phyloP scores from a whole-genome alignment of 352 stramenopile species.

The Halophytophthora batemanensis region DNA sequence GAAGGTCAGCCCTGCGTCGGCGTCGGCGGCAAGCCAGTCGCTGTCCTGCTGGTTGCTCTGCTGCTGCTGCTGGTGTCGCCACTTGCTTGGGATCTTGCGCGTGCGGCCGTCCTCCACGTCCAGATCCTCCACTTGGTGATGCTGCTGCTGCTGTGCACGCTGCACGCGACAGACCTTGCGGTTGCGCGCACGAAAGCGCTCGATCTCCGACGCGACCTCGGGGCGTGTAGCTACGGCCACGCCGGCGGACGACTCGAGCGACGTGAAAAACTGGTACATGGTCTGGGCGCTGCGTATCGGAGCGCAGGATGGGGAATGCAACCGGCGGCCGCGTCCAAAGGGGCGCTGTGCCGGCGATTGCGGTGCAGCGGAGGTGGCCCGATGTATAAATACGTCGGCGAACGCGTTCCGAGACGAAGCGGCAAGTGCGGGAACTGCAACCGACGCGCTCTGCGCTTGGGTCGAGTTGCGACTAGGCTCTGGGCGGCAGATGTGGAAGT shows the following conservation, averaged over 20 bases:
- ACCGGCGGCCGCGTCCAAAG: neutral
- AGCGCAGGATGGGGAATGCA: constrained; percentile 8
- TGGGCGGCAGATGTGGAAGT: too few species aligned
- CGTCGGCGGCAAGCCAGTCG: constrained; percentile 13
- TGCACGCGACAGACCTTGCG: constrained; percentile 31
- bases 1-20: constrained; percentile 22
- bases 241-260: neutral
- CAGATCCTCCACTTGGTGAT: constrained; percentile 17
- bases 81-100: constrained; percentile 36
- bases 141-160: constrained; percentile 7
- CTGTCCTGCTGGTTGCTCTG: constrained; percentile 23
- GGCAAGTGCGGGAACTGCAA: too few species aligned
- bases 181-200: constrained; percentile 37
- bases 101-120: constrained; percentile 31
- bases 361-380: too few species aligned
- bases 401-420: too few species aligned
- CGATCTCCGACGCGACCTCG: constrained; percentile 31
- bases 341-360: too few species aligned
- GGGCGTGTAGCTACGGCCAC: neutral
- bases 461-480: too few species aligned
- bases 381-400: too few species aligned
- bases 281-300: neutral
- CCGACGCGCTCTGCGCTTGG: too few species aligned
- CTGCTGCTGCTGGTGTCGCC: constrained; percentile 25
- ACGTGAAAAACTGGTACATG: constrained; percentile 30